Percentiles rank a stretch among this genome's conserved stretches.
These are phyloP conservation scores for Avena eriantha DNA, from an alignment of 176 grass and related monocot species.

Conservation along the genomic window DNA sequence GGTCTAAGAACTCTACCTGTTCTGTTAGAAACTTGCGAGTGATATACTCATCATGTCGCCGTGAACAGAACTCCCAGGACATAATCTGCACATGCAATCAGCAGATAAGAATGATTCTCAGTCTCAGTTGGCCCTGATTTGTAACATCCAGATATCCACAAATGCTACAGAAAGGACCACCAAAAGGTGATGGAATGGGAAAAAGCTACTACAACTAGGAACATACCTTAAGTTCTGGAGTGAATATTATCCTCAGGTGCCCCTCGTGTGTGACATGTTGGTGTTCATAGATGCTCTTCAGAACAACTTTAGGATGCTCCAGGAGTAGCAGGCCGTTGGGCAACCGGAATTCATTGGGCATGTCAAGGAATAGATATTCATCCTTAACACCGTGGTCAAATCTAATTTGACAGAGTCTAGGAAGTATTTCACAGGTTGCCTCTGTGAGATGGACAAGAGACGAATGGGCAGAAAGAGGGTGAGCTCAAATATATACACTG, in stretches of 20 bases:
- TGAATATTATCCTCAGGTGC: constrained; percentile 89
- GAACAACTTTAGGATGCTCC: constrained; percentile 90
- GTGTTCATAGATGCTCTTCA: constrained; percentile 95
- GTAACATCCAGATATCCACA: constrained; percentile 53
- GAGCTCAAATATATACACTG: constrained; percentile 17
- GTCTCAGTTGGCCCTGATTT: constrained; percentile 49
- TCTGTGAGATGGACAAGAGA: constrained; percentile 54
- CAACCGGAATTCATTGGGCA: constrained; percentile 81
- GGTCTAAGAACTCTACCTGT: constrained; percentile 61
- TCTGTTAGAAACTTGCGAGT: constrained; percentile 81
- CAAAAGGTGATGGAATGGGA: neutral
- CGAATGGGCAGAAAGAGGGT: neutral
- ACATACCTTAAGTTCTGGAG: constrained; percentile 89
- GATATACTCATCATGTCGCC: constrained; percentile 81
- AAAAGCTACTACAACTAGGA: constrained; percentile 41
- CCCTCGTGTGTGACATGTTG: constrained; percentile 87
- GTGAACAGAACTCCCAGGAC: constrained; percentile 97
- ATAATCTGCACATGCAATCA: constrained; percentile 68
- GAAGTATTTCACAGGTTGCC: constrained; percentile 90
- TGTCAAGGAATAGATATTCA: constrained; percentile 85
- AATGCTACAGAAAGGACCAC: neutral
- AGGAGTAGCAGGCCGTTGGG: constrained; percentile 78
- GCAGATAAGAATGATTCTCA: constrained; percentile 49
- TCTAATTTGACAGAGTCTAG: constrained; percentile 95
- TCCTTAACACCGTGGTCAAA: constrained; percentile 94